Percentiles rank a stretch among this genome's conserved stretches.
These are phyloP conservation scores for Candida patagonica DNA, from an alignment of 805 yeast genomes.

Conservation along the genomic window DNA sequence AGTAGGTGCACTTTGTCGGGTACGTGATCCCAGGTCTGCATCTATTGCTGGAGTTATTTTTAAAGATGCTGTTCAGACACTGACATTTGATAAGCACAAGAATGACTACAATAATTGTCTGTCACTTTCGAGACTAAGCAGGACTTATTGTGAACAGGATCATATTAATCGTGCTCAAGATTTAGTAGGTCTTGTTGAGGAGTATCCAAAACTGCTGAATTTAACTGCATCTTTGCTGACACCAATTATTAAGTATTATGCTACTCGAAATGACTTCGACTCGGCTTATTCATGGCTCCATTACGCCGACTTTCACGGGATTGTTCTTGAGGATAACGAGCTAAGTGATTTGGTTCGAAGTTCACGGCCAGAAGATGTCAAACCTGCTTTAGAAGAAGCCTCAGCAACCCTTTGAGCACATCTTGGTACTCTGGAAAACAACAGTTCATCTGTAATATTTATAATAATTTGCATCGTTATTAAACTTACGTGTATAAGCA, in stretches of 20 bases:
- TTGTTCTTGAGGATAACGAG: background rate
- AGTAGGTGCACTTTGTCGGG: constrained; percentile 15
- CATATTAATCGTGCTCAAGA: constrained; percentile 15
- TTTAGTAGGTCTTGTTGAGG: constrained; percentile 12
- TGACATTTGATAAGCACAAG: constrained; percentile 4
- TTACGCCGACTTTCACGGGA: constrained; percentile 4
- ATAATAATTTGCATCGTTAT: too few relatives aligned
- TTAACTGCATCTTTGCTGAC: constrained; percentile 6
- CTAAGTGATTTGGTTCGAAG: background rate
- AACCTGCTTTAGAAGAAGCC: background rate
- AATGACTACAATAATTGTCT: constrained; percentile 6
- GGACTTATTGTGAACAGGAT: constrained; percentile 10
- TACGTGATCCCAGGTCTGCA: constrained; percentile 7
- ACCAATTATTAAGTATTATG: constrained; percentile 11
- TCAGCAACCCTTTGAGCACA: too few relatives aligned
- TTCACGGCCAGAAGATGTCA: background rate
- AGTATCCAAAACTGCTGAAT: constrained; percentile 7
- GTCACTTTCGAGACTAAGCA: constrained; percentile 10
- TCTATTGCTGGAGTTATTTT: constrained; percentile 17
- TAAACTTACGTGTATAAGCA: background rate
- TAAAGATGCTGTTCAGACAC: constrained; percentile 9
- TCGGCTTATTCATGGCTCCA: constrained; percentile 8
- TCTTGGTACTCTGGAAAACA: too few relatives aligned
- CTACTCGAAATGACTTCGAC: background rate
- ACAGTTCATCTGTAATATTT: too few relatives aligned